Percentiles rank a stretch among this genome's conserved stretches.
phyloP scores from a whole-genome alignment of 2,329 filamentous ascomycete species.

The Cercospora sp. region DNA sequence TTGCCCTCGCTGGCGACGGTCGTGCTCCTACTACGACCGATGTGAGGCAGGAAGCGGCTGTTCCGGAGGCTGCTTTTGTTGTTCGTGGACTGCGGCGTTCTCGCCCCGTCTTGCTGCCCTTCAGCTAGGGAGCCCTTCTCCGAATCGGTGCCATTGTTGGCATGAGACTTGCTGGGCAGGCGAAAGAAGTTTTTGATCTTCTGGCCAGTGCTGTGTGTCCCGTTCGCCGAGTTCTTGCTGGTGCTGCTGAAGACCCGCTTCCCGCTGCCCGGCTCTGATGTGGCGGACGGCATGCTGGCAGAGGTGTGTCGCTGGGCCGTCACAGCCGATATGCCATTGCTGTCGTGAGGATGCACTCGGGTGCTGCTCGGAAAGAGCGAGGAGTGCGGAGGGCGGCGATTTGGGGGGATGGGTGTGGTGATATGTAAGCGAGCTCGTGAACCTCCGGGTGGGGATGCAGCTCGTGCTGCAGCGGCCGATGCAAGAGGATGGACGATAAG shows the following conservation, averaged over 20 bases:
- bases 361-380: background rate
- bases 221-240: conserved; percentile 44
- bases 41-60: conserved; percentile 83
- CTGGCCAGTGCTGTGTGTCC: conserved; percentile 55
- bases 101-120: conserved; percentile 44
- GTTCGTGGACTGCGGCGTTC: conserved; percentile 56
- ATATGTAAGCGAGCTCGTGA: conserved; percentile 2
- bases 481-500: background rate
- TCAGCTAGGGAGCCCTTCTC: conserved; percentile 37
- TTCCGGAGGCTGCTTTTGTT: conserved; percentile 67
- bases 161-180: conserved; percentile 54
- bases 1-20: conserved; percentile 94
- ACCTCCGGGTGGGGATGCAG: background rate
- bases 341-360: background rate
- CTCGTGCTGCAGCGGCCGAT: background rate
- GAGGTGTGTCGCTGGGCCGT: conserved; percentile 13
- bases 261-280: conserved; percentile 21
- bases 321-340: conserved; percentile 17
- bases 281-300: conserved; percentile 31
- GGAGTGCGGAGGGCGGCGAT: background rate
- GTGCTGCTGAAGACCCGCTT: conserved; percentile 53
- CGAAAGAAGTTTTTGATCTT: conserved; percentile 71
- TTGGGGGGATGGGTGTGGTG: conserved; percentile 1
- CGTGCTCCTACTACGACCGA: conserved; percentile 82
- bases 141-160: conserved; percentile 40